phyloP scores from a whole-genome alignment of 345 rosid species.

The Camelina hispida region DNA sequence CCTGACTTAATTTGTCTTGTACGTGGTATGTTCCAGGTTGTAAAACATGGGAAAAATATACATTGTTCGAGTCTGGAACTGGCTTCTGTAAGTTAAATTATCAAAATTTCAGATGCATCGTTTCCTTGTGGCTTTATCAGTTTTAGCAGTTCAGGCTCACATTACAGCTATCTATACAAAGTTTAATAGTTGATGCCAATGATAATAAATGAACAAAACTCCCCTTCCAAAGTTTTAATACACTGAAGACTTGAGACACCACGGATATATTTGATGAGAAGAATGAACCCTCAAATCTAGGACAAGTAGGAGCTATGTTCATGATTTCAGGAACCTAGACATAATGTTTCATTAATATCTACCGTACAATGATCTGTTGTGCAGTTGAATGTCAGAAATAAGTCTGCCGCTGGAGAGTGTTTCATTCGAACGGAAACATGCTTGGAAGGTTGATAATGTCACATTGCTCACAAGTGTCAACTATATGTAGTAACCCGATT shows the following conservation, averaged over 20 bases:
- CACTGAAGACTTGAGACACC: slow-evolving; percentile 29
- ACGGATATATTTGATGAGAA: slow-evolving; percentile 25
- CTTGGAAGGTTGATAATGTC: slow-evolving; percentile 72
- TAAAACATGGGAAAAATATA: slow-evolving; percentile 89
- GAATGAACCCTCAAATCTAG: slow-evolving; percentile 27
- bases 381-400: slow-evolving; percentile 94
- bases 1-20: slow-evolving; percentile 36
- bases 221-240: slow-evolving; percentile 5
- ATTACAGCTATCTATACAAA: slow-evolving; percentile 8
- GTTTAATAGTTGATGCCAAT: slow-evolving; percentile 9
- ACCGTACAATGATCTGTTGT: slow-evolving; percentile 38
- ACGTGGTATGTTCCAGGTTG: slow-evolving; percentile 55
- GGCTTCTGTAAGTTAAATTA: slow-evolving; percentile 78
- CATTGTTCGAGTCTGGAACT: slow-evolving; percentile 95
- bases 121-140: slow-evolving; percentile 20
- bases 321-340: slow-evolving; percentile 10
- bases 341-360: slow-evolving; percentile 22
- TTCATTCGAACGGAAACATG: slow-evolving; percentile 86
- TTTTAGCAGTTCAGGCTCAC: slow-evolving; percentile 33
- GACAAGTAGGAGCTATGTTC: slow-evolving; percentile 15
- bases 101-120: slow-evolving; percentile 11
- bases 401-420: slow-evolving; percentile 95
- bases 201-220: slow-evolving; percentile 13
- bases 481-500: background rate
- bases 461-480: slow-evolving; percentile 11